phyloP scores from a whole-genome alignment of 1,284 basidiomycete species.

The Blastosporella zonata region DNA sequence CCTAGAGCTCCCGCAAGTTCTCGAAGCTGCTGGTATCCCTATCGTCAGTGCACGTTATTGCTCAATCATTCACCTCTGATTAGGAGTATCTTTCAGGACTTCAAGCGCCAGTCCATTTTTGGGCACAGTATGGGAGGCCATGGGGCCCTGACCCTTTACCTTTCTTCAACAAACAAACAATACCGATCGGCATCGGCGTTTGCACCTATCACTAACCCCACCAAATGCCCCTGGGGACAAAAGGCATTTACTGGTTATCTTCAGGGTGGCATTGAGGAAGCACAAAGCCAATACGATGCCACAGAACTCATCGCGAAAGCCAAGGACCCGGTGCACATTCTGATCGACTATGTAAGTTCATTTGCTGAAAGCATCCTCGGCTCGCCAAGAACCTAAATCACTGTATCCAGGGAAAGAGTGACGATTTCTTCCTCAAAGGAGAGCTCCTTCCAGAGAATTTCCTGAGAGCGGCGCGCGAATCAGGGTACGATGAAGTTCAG shows the following conservation, averaged over 20 bases:
- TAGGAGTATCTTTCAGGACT: conserved; percentile 52
- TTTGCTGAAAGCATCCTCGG: neutral
- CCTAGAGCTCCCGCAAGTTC: conserved; percentile 76
- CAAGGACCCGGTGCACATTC: conserved; percentile 70
- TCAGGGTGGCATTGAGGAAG: conserved; percentile 74
- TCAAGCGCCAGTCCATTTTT: conserved; percentile 73
- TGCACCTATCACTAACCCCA: conserved; percentile 89
- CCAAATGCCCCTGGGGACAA: conserved; percentile 85
- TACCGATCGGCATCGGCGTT: conserved; percentile 95
- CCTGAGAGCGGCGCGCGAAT: conserved; percentile 69
- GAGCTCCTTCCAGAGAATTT: conserved; percentile 93
- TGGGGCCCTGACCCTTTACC: conserved; percentile 90
- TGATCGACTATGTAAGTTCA: conserved; percentile 78
- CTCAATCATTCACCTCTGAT: neutral
- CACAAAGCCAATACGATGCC: conserved; percentile 76
- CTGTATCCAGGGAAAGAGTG: conserved; percentile 66
- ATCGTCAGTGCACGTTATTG: conserved; percentile 43
- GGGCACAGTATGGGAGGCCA: conserved; percentile 94
- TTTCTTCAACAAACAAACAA: conserved; percentile 64
- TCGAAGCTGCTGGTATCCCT: conserved; percentile 66
- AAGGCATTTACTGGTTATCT: conserved; percentile 95
- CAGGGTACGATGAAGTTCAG: conserved; percentile 72
- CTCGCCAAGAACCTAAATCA: neutral
- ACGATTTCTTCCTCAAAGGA: conserved; percentile 83
- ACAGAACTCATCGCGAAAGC: conserved; percentile 74